These are phyloP conservation scores for Madurella mycetomatis DNA, from an alignment of 2,329 filamentous ascomycete species.

Conservation along the genomic window DNA sequence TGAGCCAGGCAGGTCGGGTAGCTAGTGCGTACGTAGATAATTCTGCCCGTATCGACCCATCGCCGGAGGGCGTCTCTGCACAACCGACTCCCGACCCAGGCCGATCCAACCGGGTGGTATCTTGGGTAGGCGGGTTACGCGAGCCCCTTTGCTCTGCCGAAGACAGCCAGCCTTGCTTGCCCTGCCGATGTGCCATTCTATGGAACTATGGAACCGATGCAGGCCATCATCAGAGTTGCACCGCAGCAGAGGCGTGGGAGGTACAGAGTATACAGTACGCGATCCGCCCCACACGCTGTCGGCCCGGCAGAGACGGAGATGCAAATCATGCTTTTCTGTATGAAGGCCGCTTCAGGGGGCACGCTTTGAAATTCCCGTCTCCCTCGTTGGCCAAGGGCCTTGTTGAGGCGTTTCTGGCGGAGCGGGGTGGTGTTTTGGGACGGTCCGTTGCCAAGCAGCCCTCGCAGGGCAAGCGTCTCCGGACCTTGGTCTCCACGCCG, in stretches of 20 bases:
- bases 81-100: neutral
- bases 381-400: neutral
- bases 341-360: no score
- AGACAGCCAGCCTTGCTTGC: neutral
- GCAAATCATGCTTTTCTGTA: slow-evolving; percentile 7
- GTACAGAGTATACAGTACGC: no score
- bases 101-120: neutral
- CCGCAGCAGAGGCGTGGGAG: no score
- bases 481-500: neutral
- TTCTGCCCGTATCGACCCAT: neutral
- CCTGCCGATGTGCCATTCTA: neutral
- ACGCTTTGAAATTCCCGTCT: no score
- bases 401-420: neutral
- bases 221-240: neutral
- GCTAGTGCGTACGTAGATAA: neutral
- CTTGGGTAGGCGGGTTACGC: neutral
- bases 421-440: slow-evolving; percentile 10
- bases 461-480: slow-evolving; percentile 4
- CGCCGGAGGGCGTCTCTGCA: neutral
- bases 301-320: neutral
- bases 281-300: neutral
- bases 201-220: neutral
- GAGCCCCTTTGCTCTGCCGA: neutral
- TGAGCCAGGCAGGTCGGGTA: neutral
- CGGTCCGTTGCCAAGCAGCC: slow-evolving; percentile 13